Percentiles rank a stretch among this genome's conserved stretches.
These are phyloP conservation scores for Pythium rhizo-oryzae DNA, from an alignment of 352 stramenopile species.

Conservation along the genomic window DNA sequence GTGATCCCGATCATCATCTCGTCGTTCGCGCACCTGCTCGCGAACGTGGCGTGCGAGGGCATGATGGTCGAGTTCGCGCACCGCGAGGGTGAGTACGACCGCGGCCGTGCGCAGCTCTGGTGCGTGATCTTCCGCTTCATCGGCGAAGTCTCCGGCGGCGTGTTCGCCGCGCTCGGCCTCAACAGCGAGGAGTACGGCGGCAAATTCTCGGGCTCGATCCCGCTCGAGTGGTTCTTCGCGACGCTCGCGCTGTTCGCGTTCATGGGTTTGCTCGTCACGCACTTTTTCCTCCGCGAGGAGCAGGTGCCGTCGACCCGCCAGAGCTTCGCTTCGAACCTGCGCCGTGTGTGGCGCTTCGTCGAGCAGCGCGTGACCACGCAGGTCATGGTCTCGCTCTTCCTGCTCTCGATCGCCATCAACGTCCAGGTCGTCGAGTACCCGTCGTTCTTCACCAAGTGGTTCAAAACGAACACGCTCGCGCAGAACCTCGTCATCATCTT, in stretches of 20 bases:
- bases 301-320: constrained; percentile 20
- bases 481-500: constrained; percentile 26
- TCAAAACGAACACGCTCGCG: constrained; percentile 20
- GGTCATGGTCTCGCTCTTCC: constrained; percentile 30
- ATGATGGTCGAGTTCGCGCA: constrained; percentile 40
- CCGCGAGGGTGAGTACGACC: constrained; percentile 32
- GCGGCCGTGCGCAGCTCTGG: constrained; percentile 29
- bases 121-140: constrained; percentile 29
- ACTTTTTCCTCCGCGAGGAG: constrained; percentile 27
- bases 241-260: constrained; percentile 17
- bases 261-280: constrained; percentile 17
- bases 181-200: constrained; percentile 29
- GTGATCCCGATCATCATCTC: constrained; percentile 27
- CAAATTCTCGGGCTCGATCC: constrained; percentile 25
- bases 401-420: constrained; percentile 16
- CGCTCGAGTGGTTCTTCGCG: constrained; percentile 26
- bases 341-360: constrained; percentile 30
- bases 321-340: constrained; percentile 25
- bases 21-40: constrained; percentile 29
- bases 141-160: constrained; percentile 22
- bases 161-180: constrained; percentile 15
- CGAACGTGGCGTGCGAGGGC: constrained; percentile 32
- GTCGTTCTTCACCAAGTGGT: constrained; percentile 14
- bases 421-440: constrained; percentile 23
- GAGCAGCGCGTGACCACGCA: constrained; percentile 31